These are phyloP conservation scores for Trypanosoma cruzi DNA, from an alignment of 208 protist genomes.

Conservation along the genomic window DNA sequence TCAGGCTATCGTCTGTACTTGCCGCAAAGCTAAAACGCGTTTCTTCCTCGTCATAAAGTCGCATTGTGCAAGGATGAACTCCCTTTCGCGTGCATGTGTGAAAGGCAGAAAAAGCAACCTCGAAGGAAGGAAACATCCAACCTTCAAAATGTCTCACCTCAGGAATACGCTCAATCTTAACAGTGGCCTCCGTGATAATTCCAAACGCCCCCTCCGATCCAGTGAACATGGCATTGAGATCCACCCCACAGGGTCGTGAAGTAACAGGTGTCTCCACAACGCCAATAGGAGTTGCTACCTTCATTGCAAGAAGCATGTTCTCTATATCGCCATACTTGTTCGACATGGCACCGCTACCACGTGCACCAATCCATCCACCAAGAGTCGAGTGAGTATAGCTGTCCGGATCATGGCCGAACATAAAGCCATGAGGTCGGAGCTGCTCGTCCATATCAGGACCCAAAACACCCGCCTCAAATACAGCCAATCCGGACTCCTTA, in stretches of 20 bases:
- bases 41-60: constrained; percentile 93
- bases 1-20: constrained; percentile 61
- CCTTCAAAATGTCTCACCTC: constrained; percentile 85
- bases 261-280: constrained; percentile 85
- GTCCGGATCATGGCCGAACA: constrained; percentile 94
- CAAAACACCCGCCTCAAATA: constrained; percentile 91
- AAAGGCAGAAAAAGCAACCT: constrained; percentile 83
- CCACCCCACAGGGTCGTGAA: constrained; percentile 82
- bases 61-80: constrained; percentile 86
- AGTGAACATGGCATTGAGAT: constrained; percentile 92
- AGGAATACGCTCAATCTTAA: constrained; percentile 91
- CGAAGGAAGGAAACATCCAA: constrained; percentile 91
- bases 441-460: constrained; percentile 91
- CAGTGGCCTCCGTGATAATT: constrained; percentile 92
- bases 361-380: constrained; percentile 95
- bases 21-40: constrained; percentile 89
- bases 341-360: constrained; percentile 95
- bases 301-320: constrained; percentile 92
- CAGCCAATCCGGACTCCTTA: constrained; percentile 78
- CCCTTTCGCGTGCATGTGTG: constrained; percentile 81
- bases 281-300: constrained; percentile 92
- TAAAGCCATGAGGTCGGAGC: constrained; percentile 87
- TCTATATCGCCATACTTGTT: constrained; percentile 96
- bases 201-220: constrained; percentile 94
- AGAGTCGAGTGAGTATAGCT: constrained; percentile 94